phyloP scores from a whole-genome alignment of 495 filamentous ascomycete species.

The Podospora sp. region DNA sequence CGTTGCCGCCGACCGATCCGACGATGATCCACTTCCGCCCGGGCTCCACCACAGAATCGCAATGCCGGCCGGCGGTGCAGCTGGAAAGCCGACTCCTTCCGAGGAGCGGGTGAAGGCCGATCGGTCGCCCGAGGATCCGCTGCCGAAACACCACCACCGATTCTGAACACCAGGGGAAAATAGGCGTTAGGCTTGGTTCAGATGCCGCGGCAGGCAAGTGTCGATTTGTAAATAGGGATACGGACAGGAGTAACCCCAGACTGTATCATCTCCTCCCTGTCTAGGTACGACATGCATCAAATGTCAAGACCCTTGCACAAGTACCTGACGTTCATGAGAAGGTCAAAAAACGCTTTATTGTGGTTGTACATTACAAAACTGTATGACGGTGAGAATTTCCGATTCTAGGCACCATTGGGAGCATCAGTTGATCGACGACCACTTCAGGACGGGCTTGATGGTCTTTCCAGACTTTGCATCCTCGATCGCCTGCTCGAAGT shows the following conservation, averaged over 20 bases:
- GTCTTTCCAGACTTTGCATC: constrained; percentile 29
- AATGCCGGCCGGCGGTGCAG: constrained; percentile 25
- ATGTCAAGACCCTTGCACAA: too few species aligned
- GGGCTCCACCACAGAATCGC: constrained; percentile 26
- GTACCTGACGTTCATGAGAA: too few species aligned
- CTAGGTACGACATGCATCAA: neutral
- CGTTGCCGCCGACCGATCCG: constrained; percentile 32
- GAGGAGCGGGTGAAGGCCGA: constrained; percentile 32
- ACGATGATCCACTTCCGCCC: constrained; percentile 33
- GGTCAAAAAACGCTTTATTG: neutral
- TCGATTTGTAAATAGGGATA: neutral
- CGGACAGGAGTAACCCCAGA: neutral
- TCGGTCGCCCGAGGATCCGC: constrained; percentile 24
- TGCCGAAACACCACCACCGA: constrained; percentile 6
- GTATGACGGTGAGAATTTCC: neutral
- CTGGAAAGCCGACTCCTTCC: constrained; percentile 24
- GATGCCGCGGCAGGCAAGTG: neutral
- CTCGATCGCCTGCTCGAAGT: constrained; percentile 31
- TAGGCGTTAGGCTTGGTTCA: neutral
- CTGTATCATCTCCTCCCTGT: neutral
- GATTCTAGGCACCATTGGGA: neutral
- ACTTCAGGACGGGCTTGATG: constrained; percentile 37
- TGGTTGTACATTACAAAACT: neutral
- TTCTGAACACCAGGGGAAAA: neutral
- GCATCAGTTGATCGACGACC: constrained; percentile 15